Evolutionary conservation across 441 rosid species (phyloP).

Genomic region (Gossypium trilobum): DNA sequence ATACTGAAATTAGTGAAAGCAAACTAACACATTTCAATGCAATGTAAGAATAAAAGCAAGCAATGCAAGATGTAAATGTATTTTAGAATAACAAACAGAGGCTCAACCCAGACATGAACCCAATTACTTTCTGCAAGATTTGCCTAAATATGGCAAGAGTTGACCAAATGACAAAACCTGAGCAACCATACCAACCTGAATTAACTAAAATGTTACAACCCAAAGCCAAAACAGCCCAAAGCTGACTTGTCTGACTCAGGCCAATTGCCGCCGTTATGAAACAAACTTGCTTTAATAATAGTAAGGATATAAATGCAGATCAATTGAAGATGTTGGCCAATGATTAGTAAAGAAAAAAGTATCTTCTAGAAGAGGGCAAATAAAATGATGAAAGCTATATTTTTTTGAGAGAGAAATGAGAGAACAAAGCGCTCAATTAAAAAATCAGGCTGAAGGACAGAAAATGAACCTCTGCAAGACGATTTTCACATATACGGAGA

Average conservation of each 20-base stretch:
- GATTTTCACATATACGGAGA: conserved; percentile 97
- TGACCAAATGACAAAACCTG: neutral
- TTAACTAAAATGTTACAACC: conserved; percentile 1
- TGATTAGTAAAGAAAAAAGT: neutral
- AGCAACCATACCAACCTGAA: neutral
- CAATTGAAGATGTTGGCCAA: neutral
- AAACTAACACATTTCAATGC: too few relatives aligned
- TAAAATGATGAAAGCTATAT: neutral
- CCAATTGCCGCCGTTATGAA: neutral
- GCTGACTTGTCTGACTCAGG: neutral
- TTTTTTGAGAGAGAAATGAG: neutral
- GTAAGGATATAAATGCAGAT: neutral
- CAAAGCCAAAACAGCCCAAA: neutral
- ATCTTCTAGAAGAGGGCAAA: neutral
- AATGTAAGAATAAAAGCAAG: too few relatives aligned
- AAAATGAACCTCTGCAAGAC: conserved; percentile 82
- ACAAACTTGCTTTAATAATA: neutral
- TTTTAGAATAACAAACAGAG: conserved; percentile 3
- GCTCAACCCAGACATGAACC: neutral
- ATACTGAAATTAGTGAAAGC: too few relatives aligned
- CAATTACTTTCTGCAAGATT: neutral
- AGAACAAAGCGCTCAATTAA: conserved; percentile 2
- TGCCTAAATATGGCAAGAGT: neutral
- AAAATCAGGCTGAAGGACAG: conserved; percentile 1
- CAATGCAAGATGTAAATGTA: neutral